These are phyloP conservation scores for Lobulomyces angularis DNA, from an alignment of 192 early-diverging fungal species.

Conservation along the genomic window DNA sequence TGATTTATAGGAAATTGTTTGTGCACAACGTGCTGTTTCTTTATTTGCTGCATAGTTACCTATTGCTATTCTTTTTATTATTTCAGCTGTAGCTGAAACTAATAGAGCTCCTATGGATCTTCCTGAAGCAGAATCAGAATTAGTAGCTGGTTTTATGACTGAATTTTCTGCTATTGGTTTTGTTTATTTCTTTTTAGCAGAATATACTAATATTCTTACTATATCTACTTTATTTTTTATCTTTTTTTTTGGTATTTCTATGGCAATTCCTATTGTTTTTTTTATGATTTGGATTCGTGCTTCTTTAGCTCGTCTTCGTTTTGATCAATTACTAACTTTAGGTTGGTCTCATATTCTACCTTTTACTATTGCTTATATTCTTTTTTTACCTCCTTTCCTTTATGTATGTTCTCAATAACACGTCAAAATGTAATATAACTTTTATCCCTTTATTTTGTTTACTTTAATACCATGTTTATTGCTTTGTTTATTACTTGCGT, in stretches of 20 bases:
- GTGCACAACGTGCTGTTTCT: slow-evolving; percentile 34
- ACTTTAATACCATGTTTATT: slow-evolving; percentile 10
- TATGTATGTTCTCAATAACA: too few species aligned
- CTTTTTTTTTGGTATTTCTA: slow-evolving; percentile 33
- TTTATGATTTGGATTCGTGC: slow-evolving; percentile 37
- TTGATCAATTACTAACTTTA: slow-evolving; percentile 31
- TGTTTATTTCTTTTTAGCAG: slow-evolving; percentile 34
- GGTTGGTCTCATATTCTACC: slow-evolving; percentile 34
- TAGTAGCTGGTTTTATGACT: slow-evolving; percentile 34
- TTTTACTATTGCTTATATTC: slow-evolving; percentile 28
- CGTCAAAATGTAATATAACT: slow-evolving; percentile 13
- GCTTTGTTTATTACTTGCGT: slow-evolving; percentile 44
- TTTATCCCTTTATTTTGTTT: slow-evolving; percentile 16
- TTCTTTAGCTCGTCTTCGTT: slow-evolving; percentile 23
- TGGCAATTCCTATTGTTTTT: slow-evolving; percentile 27
- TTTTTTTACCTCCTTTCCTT: slow-evolving; percentile 29
- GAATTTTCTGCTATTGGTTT: slow-evolving; percentile 33
- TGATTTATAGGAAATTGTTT: slow-evolving; percentile 31
- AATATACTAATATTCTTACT: slow-evolving; percentile 27
- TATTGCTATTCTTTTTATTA: slow-evolving; percentile 29
- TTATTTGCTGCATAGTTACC: slow-evolving; percentile 31
- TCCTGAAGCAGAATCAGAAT: slow-evolving; percentile 33
- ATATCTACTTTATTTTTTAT: slow-evolving; percentile 34
- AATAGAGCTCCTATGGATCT: slow-evolving; percentile 37
- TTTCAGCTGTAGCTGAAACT: slow-evolving; percentile 30